Conservation (phyloP, 2,329 filamentous ascomycete genomes). For the Tolypocladium amazonense region DNA sequence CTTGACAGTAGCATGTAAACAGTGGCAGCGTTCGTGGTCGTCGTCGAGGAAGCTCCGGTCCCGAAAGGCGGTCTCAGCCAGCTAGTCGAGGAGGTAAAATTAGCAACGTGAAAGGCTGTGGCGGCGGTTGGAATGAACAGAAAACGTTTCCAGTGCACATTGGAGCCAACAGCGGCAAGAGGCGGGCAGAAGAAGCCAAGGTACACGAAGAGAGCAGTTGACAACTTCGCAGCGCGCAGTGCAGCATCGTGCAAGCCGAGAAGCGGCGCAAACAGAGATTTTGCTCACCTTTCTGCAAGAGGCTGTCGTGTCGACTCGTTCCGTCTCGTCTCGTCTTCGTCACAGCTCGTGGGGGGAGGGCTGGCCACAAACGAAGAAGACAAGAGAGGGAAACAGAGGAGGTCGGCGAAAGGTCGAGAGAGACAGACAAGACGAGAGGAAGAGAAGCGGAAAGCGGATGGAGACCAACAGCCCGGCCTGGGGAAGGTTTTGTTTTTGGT, state of each 20-base stretch:
- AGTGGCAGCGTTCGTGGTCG: neutral
- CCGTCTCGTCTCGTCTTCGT: slow-evolving; percentile 4
- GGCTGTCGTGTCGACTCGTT: neutral
- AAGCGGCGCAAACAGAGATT: slow-evolving; percentile 10
- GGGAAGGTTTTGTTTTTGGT: slow-evolving; percentile 22
- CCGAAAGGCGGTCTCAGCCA: neutral
- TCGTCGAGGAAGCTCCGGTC: neutral
- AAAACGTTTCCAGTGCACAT: neutral
- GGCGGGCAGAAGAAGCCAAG: neutral
- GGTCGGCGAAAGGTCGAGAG: slow-evolving; percentile 23
- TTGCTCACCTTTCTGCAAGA: slow-evolving; percentile 4
- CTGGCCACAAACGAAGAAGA: slow-evolving; percentile 13
- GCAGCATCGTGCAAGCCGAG: neutral
- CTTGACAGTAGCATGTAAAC: neutral
- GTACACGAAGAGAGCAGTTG: neutral
- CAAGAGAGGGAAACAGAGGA: slow-evolving; percentile 17
- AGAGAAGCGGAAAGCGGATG: slow-evolving; percentile 6
- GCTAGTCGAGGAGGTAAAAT: neutral
- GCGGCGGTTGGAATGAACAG: neutral
- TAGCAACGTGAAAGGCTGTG: neutral
- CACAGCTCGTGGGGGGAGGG: neutral
- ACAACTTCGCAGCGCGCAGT: neutral
- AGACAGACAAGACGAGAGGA: slow-evolving; percentile 6
- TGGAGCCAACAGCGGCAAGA: neutral
- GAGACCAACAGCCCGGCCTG: slow-evolving; percentile 8